phyloP scores from a whole-genome alignment of 768 basidiomycete genomes.

The Royoungia palumana region DNA sequence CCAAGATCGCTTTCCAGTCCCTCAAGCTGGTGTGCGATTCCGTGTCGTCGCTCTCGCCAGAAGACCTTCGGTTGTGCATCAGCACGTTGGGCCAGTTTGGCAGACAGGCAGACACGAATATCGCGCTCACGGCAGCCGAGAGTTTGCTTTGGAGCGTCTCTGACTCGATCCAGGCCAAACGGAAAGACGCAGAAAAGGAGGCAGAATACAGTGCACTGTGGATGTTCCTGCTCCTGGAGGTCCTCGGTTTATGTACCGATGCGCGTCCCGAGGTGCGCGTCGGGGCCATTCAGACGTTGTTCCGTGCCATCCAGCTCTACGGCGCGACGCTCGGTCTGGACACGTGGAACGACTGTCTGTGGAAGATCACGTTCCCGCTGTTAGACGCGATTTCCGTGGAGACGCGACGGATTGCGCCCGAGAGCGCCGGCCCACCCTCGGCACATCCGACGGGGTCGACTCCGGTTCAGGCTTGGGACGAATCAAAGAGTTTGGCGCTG shows the following conservation, averaged over 20 bases:
- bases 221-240: constrained; percentile 86
- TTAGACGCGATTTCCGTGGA: constrained; percentile 64
- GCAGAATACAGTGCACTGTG: constrained; percentile 82
- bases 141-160: constrained; percentile 95
- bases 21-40: constrained; percentile 94
- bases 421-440: constrained; percentile 9
- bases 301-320: constrained; percentile 91
- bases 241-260: constrained; percentile 81
- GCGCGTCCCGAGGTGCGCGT: constrained; percentile 83
- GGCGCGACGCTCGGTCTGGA: constrained; percentile 78
- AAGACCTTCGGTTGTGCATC: constrained; percentile 86
- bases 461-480: constrained; percentile 66
- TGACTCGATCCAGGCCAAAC: constrained; percentile 87
- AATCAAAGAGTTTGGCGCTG: constrained; percentile 82
- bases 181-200: constrained; percentile 59
- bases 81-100: constrained; percentile 89
- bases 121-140: constrained; percentile 90
- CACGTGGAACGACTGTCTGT: constrained; percentile 90
- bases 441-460: constrained; percentile 10
- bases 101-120: constrained; percentile 91
- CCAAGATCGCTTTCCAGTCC: constrained; percentile 93
- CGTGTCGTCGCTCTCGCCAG: constrained; percentile 72
- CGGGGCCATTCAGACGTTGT: constrained; percentile 93
- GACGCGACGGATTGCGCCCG: constrained; percentile 39
- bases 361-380: constrained; percentile 86